Evolutionary conservation across 1,284 basidiomycete species (phyloP).

Genomic region (Puccinia novopanici): DNA sequence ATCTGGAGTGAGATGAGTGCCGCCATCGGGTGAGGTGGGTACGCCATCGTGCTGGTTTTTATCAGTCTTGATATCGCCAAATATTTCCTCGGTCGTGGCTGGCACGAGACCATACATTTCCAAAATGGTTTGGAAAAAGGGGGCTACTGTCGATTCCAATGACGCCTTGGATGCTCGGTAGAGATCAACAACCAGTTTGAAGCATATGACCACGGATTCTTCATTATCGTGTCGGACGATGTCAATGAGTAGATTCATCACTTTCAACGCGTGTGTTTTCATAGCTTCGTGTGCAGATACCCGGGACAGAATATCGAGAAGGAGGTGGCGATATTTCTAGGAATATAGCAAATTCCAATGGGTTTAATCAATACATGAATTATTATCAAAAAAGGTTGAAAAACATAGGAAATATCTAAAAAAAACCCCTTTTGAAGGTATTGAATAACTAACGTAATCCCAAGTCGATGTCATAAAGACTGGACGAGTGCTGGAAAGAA

Average conservation of each 20-base stretch:
- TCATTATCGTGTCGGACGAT: slow-evolving; percentile 90
- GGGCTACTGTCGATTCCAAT: slow-evolving; percentile 74
- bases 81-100: slow-evolving; percentile 73
- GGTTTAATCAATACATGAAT: slow-evolving; percentile 35
- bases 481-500: slow-evolving; percentile 75
- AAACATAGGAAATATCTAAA: slow-evolving; percentile 20
- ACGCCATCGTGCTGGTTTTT: slow-evolving; percentile 52
- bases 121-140: slow-evolving; percentile 76
- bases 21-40: slow-evolving; percentile 25
- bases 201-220: slow-evolving; percentile 86
- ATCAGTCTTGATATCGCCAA: slow-evolving; percentile 62
- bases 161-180: slow-evolving; percentile 60
- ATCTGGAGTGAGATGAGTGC: slow-evolving; percentile 18
- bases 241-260: slow-evolving; percentile 75
- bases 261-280: slow-evolving; percentile 69
- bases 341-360: slow-evolving; percentile 17
- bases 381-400: slow-evolving; percentile 15
- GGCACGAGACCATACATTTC: slow-evolving; percentile 78
- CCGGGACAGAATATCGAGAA: slow-evolving; percentile 85
- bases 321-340: slow-evolving; percentile 75
- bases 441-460: slow-evolving; percentile 66
- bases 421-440: slow-evolving; percentile 48
- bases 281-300: slow-evolving; percentile 80
- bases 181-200: slow-evolving; percentile 87
- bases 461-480: slow-evolving; percentile 74